These are phyloP conservation scores for Pythium oligandrum DNA, from an alignment of 352 stramenopile species.

Conservation along the genomic window DNA sequence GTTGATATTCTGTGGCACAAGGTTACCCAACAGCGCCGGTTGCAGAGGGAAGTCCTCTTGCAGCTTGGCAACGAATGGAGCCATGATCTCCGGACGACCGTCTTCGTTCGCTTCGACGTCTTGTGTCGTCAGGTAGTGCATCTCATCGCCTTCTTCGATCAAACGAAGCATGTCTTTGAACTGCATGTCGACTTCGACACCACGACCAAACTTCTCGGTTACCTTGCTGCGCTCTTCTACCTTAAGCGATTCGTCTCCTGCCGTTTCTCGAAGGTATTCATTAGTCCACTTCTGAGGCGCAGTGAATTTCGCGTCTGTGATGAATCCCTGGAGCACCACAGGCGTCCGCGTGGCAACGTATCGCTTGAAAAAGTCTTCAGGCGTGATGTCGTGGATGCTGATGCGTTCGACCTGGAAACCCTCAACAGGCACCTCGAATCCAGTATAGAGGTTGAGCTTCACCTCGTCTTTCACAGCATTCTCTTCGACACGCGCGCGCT, in stretches of 20 bases:
- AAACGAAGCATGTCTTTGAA: slow-evolving; percentile 76
- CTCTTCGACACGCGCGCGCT: slow-evolving; percentile 40
- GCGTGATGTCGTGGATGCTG: slow-evolving; percentile 39
- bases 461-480: neutral
- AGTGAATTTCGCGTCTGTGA: slow-evolving; percentile 47
- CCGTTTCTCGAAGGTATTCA: slow-evolving; percentile 53
- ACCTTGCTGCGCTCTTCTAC: slow-evolving; percentile 70
- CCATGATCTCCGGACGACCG: slow-evolving; percentile 80
- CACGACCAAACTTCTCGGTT: slow-evolving; percentile 78
- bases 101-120: slow-evolving; percentile 78
- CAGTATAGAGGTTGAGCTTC: slow-evolving; percentile 52
- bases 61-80: slow-evolving; percentile 74
- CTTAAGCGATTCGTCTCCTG: slow-evolving; percentile 62
- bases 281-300: slow-evolving; percentile 71
- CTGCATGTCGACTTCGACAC: slow-evolving; percentile 81
- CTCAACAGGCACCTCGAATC: slow-evolving; percentile 39
- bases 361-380: slow-evolving; percentile 70
- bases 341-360: slow-evolving; percentile 78
- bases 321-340: slow-evolving; percentile 67
- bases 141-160: slow-evolving; percentile 58
- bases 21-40: slow-evolving; percentile 76
- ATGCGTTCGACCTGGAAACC: slow-evolving; percentile 52
- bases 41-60: slow-evolving; percentile 79
- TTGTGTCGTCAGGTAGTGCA: slow-evolving; percentile 90
- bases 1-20: slow-evolving; percentile 95